Evolutionary conservation across 2,329 filamentous ascomycete genomes (phyloP).

Genomic region (Clonostachys rhizophaga): DNA sequence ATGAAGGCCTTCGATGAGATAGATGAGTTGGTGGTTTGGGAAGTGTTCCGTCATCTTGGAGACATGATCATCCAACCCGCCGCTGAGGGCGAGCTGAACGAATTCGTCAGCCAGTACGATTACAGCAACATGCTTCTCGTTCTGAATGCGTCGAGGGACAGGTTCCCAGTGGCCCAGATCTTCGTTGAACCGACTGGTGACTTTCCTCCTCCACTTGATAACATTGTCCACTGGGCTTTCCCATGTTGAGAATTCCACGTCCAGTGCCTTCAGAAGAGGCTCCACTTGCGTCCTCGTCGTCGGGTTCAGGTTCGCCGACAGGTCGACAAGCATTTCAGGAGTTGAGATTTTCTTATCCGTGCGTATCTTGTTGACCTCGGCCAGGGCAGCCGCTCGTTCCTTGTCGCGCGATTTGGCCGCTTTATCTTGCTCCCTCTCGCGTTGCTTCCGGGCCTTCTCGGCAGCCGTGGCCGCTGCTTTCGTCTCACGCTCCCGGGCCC

Average conservation of each 20-base stretch:
- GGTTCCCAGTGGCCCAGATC: slow-evolving; percentile 62
- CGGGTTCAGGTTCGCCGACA: slow-evolving; percentile 52
- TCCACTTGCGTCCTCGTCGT: slow-evolving; percentile 39
- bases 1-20: slow-evolving; percentile 66
- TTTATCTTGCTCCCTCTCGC: slow-evolving; percentile 54
- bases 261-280: slow-evolving; percentile 43
- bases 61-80: slow-evolving; percentile 56
- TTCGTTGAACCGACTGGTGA: slow-evolving; percentile 58
- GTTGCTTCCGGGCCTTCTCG: slow-evolving; percentile 50
- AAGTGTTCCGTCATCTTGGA: slow-evolving; percentile 48
- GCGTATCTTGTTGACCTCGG: slow-evolving; percentile 68
- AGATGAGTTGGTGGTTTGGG: slow-evolving; percentile 51
- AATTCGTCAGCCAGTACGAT: slow-evolving; percentile 62
- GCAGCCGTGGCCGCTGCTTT: slow-evolving; percentile 45
- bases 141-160: slow-evolving; percentile 38
- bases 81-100: slow-evolving; percentile 49
- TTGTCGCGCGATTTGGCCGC: slow-evolving; percentile 60
- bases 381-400: slow-evolving; percentile 59
- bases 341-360: slow-evolving; percentile 70
- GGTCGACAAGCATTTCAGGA: slow-evolving; percentile 72
- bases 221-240: slow-evolving; percentile 43
- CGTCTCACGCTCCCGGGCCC: slow-evolving; percentile 29
- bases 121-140: slow-evolving; percentile 59
- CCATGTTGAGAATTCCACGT: slow-evolving; percentile 40
- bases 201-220: slow-evolving; percentile 66